These are phyloP conservation scores for Zostera marina DNA, from an alignment of 116 monocot genomes.

Conservation along the genomic window DNA sequence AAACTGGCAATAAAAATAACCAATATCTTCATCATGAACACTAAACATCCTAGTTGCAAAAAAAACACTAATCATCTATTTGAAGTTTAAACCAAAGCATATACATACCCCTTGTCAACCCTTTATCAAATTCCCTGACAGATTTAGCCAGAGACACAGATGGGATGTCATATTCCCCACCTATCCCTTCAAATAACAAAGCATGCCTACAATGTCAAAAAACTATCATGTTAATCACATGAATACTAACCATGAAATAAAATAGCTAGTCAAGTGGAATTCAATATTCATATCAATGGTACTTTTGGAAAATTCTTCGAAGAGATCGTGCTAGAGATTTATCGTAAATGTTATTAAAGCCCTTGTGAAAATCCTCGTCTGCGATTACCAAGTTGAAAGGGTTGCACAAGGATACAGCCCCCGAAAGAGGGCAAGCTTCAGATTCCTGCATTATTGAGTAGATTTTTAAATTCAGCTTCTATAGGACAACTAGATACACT, in stretches of 20 bases:
- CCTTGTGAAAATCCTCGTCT: constrained; percentile 84
- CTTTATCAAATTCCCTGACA: constrained; percentile 84
- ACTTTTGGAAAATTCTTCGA: constrained; percentile 66
- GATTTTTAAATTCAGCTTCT: background rate
- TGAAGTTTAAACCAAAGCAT: background rate
- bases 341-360: constrained; percentile 84
- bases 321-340: constrained; percentile 68
- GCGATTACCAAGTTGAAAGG: constrained; percentile 89
- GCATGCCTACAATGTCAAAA: constrained; percentile 36
- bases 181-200: constrained; percentile 67
- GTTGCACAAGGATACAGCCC: constrained; percentile 80
- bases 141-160: constrained; percentile 63
- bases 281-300: constrained; percentile 5
- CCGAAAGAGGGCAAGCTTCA: constrained; percentile 56
- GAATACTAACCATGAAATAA: background rate
- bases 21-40: background rate
- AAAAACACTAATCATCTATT: background rate
- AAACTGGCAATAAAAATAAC: constrained; percentile 26
- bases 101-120: constrained; percentile 68
- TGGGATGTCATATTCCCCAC: constrained; percentile 71
- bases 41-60: too few relatives aligned
- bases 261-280: background rate
- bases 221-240: background rate
- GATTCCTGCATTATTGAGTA: constrained; percentile 64
- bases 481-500: background rate